Percentiles rank a stretch among this genome's conserved stretches.
These are phyloP conservation scores for Syzygium aqueum DNA, from an alignment of 345 rosid species.

Conservation along the genomic window DNA sequence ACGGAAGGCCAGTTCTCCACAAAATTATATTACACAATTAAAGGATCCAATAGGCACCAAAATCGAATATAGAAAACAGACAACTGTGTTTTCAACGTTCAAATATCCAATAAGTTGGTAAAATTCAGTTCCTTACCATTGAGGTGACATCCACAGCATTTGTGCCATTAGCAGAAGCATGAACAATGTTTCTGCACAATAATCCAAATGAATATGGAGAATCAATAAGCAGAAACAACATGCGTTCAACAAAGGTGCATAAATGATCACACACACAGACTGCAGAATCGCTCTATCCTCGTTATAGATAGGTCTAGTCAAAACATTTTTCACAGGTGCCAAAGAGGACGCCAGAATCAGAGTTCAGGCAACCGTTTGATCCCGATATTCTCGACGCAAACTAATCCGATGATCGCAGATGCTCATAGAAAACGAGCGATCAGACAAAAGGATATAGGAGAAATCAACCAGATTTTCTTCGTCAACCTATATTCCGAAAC, in stretches of 20 bases:
- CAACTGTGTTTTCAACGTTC: neutral
- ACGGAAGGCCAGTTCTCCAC: neutral
- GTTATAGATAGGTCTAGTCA: neutral
- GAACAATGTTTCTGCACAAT: slow-evolving; percentile 29
- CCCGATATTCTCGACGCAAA: neutral
- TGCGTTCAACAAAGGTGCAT: neutral
- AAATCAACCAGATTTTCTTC: neutral
- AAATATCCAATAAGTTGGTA: neutral
- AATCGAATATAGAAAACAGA: neutral
- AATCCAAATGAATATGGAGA: slow-evolving; percentile 1
- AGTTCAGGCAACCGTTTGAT: neutral
- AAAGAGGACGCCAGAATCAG: neutral
- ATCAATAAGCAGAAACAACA: neutral
- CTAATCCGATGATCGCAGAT: neutral
- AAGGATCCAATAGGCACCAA: neutral
- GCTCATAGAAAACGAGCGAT: neutral
- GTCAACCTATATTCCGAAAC: neutral
- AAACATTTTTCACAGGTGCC: neutral
- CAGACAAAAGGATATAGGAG: neutral
- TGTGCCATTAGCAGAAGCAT: slow-evolving; percentile 30
- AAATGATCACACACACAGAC: too few species aligned
- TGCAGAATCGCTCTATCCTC: neutral
- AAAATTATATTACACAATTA: neutral
- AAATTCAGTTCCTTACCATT: slow-evolving; percentile 30
- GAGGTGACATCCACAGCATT: slow-evolving; percentile 36